Conservation (phyloP, 305 asterid genomes). For the Ajuga reptans region DNA sequence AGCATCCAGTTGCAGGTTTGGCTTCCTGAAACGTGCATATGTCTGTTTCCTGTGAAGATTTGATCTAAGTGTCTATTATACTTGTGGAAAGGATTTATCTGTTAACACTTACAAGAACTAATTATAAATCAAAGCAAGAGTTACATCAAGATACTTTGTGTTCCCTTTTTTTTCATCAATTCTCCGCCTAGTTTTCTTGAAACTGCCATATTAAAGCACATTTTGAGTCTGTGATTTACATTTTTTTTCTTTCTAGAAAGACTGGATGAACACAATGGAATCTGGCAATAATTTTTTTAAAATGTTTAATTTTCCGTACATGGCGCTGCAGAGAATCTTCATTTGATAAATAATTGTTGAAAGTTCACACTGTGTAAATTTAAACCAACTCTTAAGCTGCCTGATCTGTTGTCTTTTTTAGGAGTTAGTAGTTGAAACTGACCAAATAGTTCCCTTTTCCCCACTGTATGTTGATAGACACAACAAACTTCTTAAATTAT, state of each 20-base stretch:
- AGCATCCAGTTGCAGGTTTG: conserved; percentile 96
- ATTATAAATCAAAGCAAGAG: conserved; percentile 5
- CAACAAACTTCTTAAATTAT: too few relatives aligned
- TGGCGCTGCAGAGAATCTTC: background rate
- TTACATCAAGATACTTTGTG: background rate
- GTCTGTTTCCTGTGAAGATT: background rate
- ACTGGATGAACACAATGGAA: conserved; percentile 9
- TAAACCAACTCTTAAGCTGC: background rate
- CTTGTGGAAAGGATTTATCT: background rate
- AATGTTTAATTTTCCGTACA: background rate
- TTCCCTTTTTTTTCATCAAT: background rate
- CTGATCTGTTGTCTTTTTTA: background rate
- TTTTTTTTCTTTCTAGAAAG: background rate
- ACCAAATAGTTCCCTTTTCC: background rate
- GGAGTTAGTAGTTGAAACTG: background rate
- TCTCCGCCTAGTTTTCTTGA: background rate
- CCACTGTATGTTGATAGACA: background rate
- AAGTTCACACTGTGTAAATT: background rate
- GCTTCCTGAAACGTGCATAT: conserved; percentile 7
- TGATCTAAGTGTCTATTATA: conserved; percentile 2
- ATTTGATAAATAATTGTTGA: background rate
- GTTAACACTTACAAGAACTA: background rate
- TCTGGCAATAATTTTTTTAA: background rate
- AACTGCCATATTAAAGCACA: background rate
- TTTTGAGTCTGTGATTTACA: background rate